These are phyloP conservation scores for Staphylotrichum tortipilum DNA, from an alignment of 495 filamentous ascomycete genomes.

Conservation along the genomic window DNA sequence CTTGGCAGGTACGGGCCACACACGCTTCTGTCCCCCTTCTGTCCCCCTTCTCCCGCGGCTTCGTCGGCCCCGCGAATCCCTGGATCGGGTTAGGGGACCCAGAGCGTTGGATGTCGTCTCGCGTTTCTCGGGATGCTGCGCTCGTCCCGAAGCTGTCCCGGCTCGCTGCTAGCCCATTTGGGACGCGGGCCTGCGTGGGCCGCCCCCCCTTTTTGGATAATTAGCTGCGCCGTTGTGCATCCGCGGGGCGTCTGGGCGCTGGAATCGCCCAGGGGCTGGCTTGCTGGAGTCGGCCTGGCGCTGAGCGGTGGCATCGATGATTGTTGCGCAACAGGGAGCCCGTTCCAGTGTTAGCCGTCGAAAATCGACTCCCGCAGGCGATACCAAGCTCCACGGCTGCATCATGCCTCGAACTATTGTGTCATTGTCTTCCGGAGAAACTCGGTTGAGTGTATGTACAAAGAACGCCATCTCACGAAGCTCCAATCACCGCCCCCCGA, in stretches of 20 bases:
- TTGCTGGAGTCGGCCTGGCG: too few species aligned
- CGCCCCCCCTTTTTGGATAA: neutral
- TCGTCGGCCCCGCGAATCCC: neutral
- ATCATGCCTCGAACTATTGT: too few species aligned
- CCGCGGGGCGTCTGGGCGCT: too few species aligned
- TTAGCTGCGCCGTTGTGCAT: neutral
- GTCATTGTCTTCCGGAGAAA: too few species aligned
- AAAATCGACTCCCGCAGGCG: too few species aligned
- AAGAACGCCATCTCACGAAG: neutral
- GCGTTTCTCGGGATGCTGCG: neutral
- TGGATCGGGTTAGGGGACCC: neutral
- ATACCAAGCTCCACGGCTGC: too few species aligned
- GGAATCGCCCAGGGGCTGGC: too few species aligned
- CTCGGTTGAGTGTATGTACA: too few species aligned
- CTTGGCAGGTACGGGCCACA: conserved; percentile 10
- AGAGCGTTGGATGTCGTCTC: neutral
- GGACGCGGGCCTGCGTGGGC: neutral
- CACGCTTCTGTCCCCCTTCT: too few species aligned
- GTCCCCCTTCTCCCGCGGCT: neutral
- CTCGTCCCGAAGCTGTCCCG: neutral
- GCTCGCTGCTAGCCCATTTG: neutral
- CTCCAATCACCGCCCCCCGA: neutral
- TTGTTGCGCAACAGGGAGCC: too few species aligned
- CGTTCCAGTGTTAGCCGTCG: too few species aligned
- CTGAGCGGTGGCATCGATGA: too few species aligned